These are phyloP conservation scores for Acacia melanoxylon DNA, from an alignment of 306 rosid species.

Conservation along the genomic window DNA sequence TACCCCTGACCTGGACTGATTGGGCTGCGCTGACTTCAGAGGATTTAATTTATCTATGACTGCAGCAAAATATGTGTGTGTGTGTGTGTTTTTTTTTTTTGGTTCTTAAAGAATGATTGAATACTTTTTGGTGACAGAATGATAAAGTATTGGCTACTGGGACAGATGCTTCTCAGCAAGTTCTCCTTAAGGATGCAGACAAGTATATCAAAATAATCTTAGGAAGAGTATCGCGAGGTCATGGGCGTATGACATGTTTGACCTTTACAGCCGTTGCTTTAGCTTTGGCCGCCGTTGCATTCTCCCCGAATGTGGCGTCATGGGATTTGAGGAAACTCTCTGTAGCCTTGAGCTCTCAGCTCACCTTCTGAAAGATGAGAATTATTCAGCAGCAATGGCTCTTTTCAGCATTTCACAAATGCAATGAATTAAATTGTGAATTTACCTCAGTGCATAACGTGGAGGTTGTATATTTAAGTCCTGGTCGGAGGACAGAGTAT, in stretches of 20 bases:
- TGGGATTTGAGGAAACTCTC: slow-evolving; percentile 67
- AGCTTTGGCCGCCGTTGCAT: slow-evolving; percentile 64
- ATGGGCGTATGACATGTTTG: slow-evolving; percentile 58
- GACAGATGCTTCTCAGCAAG: slow-evolving; percentile 43
- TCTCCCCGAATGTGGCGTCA: slow-evolving; percentile 59
- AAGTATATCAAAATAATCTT: slow-evolving; percentile 61
- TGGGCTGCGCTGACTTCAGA: not conserved
- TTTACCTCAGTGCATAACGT: slow-evolving; percentile 39
- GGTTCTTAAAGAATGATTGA: slow-evolving; percentile 8
- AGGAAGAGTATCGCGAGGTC: slow-evolving; percentile 63
- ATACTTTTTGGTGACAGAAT: slow-evolving; percentile 55
- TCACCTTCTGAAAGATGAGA: slow-evolving; percentile 47
- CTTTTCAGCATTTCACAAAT: slow-evolving; percentile 18
- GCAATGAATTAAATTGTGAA: slow-evolving; percentile 36
- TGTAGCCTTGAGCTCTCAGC: slow-evolving; percentile 44
- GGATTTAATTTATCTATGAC: slow-evolving; percentile 14
- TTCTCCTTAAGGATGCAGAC: slow-evolving; percentile 70
- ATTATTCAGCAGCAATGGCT: slow-evolving; percentile 38
- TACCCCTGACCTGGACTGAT: slow-evolving; percentile 13
- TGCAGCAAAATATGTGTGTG: slow-evolving; percentile 1
- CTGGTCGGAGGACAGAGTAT: slow-evolving; percentile 43
- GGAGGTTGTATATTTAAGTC: slow-evolving; percentile 46
- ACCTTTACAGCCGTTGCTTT: slow-evolving; percentile 51
- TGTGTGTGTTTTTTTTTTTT: not conserved
- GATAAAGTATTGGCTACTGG: slow-evolving; percentile 64